phyloP scores from a whole-genome alignment of 768 basidiomycete genomes.

The Royoungia palumana region DNA sequence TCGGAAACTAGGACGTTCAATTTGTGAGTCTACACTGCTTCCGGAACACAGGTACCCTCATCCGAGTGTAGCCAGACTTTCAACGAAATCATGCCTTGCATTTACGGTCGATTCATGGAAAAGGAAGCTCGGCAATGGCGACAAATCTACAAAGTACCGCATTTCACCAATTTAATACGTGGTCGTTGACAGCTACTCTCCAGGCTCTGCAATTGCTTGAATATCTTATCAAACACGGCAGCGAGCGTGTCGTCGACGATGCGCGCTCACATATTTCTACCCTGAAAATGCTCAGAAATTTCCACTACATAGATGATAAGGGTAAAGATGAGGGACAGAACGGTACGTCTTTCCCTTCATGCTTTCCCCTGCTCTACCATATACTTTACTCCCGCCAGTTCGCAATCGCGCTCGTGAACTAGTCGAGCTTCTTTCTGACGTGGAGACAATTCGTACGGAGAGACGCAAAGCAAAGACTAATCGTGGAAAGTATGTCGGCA shows the following conservation, averaged over 20 bases:
- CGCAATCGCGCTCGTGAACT: constrained; percentile 92
- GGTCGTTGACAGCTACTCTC: neutral
- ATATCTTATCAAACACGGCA: constrained; percentile 95
- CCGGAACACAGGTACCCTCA: constrained; percentile 4
- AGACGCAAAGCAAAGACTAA: constrained; percentile 91
- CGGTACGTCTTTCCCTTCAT: constrained; percentile 47
- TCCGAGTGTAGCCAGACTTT: constrained; percentile 75
- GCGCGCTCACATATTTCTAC: constrained; percentile 92
- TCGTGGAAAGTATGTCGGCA: constrained; percentile 84
- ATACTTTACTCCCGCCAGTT: constrained; percentile 49
- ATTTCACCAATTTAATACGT: neutral
- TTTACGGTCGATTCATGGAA: constrained; percentile 94
- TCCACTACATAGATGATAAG: constrained; percentile 98
- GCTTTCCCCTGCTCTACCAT: neutral
- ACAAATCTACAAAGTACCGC: constrained; percentile 92
- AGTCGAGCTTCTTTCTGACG: constrained; percentile 86
- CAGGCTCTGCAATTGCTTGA: constrained; percentile 91
- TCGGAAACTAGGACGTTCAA: constrained; percentile 79
- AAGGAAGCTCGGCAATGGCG: constrained; percentile 99
- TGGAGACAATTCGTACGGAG: constrained; percentile 86
- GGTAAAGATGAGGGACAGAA: constrained; percentile 98
- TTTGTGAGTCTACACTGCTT: constrained; percentile 59
- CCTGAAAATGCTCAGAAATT: constrained; percentile 95
- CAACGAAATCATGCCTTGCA: constrained; percentile 98
- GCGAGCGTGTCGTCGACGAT: constrained; percentile 97